Evolutionary conservation across 352 stramenopile species (phyloP).

Genomic region (Pilasporangium apinafurcum): DNA sequence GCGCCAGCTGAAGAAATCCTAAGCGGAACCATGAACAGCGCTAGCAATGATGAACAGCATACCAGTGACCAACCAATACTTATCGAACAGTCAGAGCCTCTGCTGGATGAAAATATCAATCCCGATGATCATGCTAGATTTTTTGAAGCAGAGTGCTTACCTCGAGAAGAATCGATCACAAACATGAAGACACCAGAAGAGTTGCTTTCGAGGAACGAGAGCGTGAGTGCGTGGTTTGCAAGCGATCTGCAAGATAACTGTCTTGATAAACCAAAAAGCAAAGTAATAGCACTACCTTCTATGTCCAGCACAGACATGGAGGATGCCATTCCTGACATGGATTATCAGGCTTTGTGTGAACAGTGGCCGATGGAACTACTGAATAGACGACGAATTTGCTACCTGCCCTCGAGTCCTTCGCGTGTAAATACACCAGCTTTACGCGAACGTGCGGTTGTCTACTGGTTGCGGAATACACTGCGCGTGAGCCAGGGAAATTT

Average conservation of each 20-base stretch:
- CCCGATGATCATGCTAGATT: no score
- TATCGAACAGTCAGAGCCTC: background rate
- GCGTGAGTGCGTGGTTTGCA: conserved; percentile 16
- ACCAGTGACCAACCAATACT: no score
- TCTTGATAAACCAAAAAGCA: background rate
- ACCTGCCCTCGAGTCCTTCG: conserved; percentile 8
- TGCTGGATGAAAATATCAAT: background rate
- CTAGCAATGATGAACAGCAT: no score
- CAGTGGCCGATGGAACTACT: conserved; percentile 43
- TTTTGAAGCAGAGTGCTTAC: no score
- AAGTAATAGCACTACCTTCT: no score
- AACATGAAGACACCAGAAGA: conserved; percentile 15
- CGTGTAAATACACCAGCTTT: conserved; percentile 1
- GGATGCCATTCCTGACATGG: background rate
- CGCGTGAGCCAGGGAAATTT: conserved; percentile 63
- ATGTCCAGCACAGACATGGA: background rate
- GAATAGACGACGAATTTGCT: conserved; percentile 37
- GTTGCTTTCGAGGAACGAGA: conserved; percentile 12
- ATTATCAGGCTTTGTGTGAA: conserved; percentile 10
- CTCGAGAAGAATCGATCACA: no score
- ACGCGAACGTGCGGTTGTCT: conserved; percentile 32
- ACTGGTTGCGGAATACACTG: conserved; percentile 63
- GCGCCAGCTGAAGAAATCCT: no score
- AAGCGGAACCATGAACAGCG: no score
- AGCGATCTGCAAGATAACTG: background rate